phyloP scores from a whole-genome alignment of 257 asterid genomes.

The Solanum paucissectum region DNA sequence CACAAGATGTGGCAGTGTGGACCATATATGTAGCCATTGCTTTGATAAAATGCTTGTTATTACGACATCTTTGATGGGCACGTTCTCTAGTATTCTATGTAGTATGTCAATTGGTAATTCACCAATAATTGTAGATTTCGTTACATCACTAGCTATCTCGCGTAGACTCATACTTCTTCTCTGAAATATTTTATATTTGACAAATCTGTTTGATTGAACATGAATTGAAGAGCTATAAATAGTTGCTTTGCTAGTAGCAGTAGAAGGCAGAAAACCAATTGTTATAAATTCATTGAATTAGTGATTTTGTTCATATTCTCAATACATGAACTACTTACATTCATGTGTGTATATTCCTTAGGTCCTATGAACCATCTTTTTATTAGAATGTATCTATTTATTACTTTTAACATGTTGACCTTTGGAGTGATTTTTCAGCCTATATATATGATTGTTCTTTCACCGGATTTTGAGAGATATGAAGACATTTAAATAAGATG shows the following conservation, averaged over 20 bases:
- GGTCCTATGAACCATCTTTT: background rate
- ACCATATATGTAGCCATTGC: background rate
- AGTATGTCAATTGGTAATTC: background rate
- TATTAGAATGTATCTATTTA: too few species aligned
- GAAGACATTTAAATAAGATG: background rate
- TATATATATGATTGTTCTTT: background rate
- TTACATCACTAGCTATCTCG: background rate
- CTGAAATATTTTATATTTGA: background rate
- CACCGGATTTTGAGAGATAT: background rate
- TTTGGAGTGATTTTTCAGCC: background rate
- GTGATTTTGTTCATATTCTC: background rate
- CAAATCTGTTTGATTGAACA: background rate
- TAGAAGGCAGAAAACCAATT: background rate
- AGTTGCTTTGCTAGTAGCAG: background rate
- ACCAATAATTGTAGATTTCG: background rate
- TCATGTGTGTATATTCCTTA: background rate
- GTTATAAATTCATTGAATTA: background rate
- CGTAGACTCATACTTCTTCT: background rate
- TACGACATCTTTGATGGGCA: background rate
- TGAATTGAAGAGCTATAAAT: background rate
- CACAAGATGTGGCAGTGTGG: background rate
- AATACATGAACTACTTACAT: background rate
- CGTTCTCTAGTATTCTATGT: background rate
- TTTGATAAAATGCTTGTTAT: background rate
- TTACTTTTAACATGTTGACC: too few species aligned